phyloP scores from a whole-genome alignment of 495 filamentous ascomycete genomes.

The Penicillium coffeae region DNA sequence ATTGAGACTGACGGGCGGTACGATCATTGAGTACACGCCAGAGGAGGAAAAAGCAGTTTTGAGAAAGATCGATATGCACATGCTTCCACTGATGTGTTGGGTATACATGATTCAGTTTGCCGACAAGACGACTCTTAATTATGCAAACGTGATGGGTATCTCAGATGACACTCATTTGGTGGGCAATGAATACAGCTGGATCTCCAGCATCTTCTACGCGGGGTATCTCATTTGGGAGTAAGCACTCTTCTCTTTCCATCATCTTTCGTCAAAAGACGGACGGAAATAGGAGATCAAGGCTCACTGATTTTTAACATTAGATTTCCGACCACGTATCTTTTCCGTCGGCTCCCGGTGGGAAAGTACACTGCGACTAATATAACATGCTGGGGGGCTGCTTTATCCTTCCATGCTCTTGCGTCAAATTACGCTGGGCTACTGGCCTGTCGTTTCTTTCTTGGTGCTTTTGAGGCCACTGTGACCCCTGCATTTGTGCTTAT shows the following conservation, averaged over 20 bases:
- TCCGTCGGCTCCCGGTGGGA: constrained; percentile 50
- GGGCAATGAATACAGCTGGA: constrained; percentile 33
- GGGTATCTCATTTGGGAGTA: constrained; percentile 6
- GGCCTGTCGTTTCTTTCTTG: constrained; percentile 52
- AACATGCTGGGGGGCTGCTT: constrained; percentile 50
- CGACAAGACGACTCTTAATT: background rate
- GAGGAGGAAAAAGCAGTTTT: too few species aligned
- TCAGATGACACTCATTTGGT: background rate
- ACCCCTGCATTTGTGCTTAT: constrained; percentile 57
- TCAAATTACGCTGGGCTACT: constrained; percentile 39
- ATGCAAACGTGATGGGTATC: background rate
- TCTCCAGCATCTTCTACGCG: constrained; percentile 32
- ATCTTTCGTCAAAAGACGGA: too few species aligned
- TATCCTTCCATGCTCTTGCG: constrained; percentile 45
- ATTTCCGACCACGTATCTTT: constrained; percentile 53
- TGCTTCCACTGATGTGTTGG: too few species aligned
- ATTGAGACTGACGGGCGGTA: too few species aligned
- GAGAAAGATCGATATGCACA: too few species aligned
- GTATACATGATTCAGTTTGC: background rate
- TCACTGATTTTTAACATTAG: too few species aligned
- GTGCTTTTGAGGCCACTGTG: constrained; percentile 53
- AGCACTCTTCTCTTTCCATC: too few species aligned
- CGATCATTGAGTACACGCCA: too few species aligned
- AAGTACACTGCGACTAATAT: constrained; percentile 52
- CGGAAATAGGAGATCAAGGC: too few species aligned